Base-by-base conservation (phyloP, 257 asterid genomes). In the Paulownia fortunei region DNA sequence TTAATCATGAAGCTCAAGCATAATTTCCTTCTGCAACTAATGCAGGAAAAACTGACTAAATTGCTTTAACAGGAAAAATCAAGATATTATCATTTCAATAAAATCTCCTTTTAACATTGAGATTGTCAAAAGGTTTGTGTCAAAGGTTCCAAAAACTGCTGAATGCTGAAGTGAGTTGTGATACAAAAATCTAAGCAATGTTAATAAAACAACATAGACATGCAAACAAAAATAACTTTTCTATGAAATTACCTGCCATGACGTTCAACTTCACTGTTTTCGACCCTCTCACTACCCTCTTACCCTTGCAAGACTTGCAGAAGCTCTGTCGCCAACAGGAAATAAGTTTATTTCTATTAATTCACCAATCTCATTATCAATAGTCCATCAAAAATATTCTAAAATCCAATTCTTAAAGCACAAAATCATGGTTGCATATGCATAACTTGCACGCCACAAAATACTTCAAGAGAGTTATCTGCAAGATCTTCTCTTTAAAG, bases 281-380 rank as follows among this genome's bases (percentile, higher is more conserved):
- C 3, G 86, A 37, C 81, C 98, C 98, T 81, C 78, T 87, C 74
- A 84, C 63, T n/a, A 91, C 94, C 61, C 91, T 83, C 71, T 78
- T 88, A 58, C 98, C 98, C 85, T 77, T 87, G 92, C 98, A 94
- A 77, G 98, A 76, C 88, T 86, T 91, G 94, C 98, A 94, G 78
- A 86, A 81, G 78, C 82, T 89, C 98, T 94, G 86, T 76, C 69
- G 78, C 69, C 80, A 82, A 62, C 41, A 77, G 42, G 32, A 80
- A 65, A 73, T 1, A 42, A 8, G 32, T n/a, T 44, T 39, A 32
- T 59, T 77, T 70, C 9, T 8, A 59, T 44, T 41, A 39, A 27
- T 21, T 27, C 26, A 76, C 72, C 61, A 58, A 26, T 39, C 27
- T 19, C 61, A 58, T 63, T 36, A 61, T 54, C 59, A 74, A 15